Conservation (phyloP, 768 basidiomycete genomes). For the Macrolepiota dolichaula region DNA sequence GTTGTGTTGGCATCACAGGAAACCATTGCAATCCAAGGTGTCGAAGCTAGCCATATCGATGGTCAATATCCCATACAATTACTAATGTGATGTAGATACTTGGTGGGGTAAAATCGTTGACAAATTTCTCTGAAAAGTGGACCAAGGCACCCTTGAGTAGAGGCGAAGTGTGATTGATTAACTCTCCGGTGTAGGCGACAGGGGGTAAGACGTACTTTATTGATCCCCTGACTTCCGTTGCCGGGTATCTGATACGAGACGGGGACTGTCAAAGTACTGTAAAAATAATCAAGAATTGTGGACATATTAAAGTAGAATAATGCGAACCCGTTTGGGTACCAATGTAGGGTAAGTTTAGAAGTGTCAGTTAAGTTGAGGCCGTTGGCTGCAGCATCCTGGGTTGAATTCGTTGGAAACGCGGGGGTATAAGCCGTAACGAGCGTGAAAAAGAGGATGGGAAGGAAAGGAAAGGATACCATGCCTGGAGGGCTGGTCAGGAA, state of each 20-base stretch:
- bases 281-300: neutral
- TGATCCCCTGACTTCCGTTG: slow-evolving; percentile 43
- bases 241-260: slow-evolving; percentile 62
- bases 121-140: slow-evolving; percentile 70
- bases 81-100: slow-evolving; percentile 26
- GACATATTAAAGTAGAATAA: neutral
- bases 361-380: slow-evolving; percentile 52
- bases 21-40: slow-evolving; percentile 91
- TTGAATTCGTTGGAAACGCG: slow-evolving; percentile 68
- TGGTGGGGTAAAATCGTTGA: slow-evolving; percentile 45
- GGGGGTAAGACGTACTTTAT: slow-evolving; percentile 38
- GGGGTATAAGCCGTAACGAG: slow-evolving; percentile 56
- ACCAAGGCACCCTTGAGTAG: slow-evolving; percentile 68
- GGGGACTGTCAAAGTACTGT: slow-evolving; percentile 47
- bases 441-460: slow-evolving; percentile 14
- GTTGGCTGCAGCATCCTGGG: slow-evolving; percentile 36
- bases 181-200: neutral
- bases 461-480: slow-evolving; percentile 27
- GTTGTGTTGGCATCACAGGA: slow-evolving; percentile 80
- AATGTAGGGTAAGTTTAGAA: slow-evolving; percentile 57
- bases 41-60: slow-evolving; percentile 41
- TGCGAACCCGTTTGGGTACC: slow-evolving; percentile 51
- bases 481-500: neutral
- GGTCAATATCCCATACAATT: slow-evolving; percentile 10
- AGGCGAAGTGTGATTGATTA: neutral